Conservation (phyloP, 768 basidiomycete species). For the Naganishia kalamii region DNA sequence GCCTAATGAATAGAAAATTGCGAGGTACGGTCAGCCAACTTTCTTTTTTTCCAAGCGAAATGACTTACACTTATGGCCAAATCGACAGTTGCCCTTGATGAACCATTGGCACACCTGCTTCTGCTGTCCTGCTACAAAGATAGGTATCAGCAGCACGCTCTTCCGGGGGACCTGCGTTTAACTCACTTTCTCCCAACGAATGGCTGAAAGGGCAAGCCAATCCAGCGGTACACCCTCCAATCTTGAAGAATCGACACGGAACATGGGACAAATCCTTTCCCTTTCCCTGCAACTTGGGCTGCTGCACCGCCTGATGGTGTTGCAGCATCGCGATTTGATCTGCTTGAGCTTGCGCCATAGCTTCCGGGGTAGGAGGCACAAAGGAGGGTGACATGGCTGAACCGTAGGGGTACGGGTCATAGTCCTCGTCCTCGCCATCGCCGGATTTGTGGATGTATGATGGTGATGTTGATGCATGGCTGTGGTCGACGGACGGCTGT, state of each 20-base stretch:
- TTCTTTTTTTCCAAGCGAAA: neutral
- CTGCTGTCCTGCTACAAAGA: conserved; percentile 34
- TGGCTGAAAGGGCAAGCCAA: conserved; percentile 95
- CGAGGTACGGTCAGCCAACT: conserved; percentile 14
- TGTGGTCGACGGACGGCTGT: neutral
- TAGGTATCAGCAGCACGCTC: neutral
- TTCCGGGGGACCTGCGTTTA: no score
- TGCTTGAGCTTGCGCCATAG: neutral
- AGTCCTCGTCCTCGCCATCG: conserved; percentile 2
- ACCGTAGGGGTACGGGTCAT: conserved; percentile 12
- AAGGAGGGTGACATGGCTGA: conserved; percentile 6
- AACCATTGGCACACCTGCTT: conserved; percentile 50
- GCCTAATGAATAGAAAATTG: conserved; percentile 52
- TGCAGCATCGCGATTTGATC: conserved; percentile 8
- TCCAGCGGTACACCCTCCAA: conserved; percentile 84
- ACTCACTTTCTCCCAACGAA: conserved; percentile 58
- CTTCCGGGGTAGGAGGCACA: neutral
- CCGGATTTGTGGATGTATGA: conserved; percentile 3
- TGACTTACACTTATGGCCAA: conserved; percentile 52
- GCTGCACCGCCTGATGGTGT: conserved; percentile 6
- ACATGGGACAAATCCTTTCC: conserved; percentile 67
- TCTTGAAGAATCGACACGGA: conserved; percentile 94
- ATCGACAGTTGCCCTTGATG: conserved; percentile 85
- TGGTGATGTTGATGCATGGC: neutral
- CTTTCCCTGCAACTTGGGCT: conserved; percentile 18